Evolutionary conservation across 164 flowering plant species (phyloP), one percentile per base, ranked within the genome.

Genomic region (Taxillus chinensis): DNA sequence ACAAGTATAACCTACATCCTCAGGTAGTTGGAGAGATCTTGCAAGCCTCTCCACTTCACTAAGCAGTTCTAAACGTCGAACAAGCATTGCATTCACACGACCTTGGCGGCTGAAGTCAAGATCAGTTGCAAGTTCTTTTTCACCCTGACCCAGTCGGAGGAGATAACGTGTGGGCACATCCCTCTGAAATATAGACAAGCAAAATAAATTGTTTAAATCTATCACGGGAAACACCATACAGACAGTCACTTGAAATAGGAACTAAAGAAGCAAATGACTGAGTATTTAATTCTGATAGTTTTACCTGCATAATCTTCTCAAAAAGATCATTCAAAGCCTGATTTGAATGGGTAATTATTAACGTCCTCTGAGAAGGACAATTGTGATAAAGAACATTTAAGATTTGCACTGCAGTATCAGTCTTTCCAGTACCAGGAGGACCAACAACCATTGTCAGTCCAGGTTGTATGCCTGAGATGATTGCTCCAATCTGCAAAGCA

Each of bases 81-180:
- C 95, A 68, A 95, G 96, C 99, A 95, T 91, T 2, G 99, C 95
- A 75, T 91, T 95, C 3, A 95, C 99, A 67, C 99, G 96, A 27
- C 97, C 99, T 79, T 95, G 97, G 57, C 96, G 82, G 67, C 99
- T 95, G 74, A 95, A 91, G 69, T 91, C 97, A 62, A 90, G 92
- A 76, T 95, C 99, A 73, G 99, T 95, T 56, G 91, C 97, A 68
- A 95, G 68, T 64, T 95, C 99, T 72, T 95, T 96, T 67, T 95
- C 99, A 38, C 97, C 99, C 76, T 95, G 99, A 80, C 99, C 99
- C 55, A 93, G 76, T 11, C 99, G 92, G 61, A 93, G 99, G 68
- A 93, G 95, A 77, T 95, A 95, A n/a, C 99, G 91, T 59, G 97
- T 96, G 57, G 99, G 99, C 11, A 95, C 99, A 80, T 95, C 99